These are phyloP conservation scores for Septoria petroselini DNA, from an alignment of 2,329 filamentous ascomycete genomes.

Conservation along the genomic window DNA sequence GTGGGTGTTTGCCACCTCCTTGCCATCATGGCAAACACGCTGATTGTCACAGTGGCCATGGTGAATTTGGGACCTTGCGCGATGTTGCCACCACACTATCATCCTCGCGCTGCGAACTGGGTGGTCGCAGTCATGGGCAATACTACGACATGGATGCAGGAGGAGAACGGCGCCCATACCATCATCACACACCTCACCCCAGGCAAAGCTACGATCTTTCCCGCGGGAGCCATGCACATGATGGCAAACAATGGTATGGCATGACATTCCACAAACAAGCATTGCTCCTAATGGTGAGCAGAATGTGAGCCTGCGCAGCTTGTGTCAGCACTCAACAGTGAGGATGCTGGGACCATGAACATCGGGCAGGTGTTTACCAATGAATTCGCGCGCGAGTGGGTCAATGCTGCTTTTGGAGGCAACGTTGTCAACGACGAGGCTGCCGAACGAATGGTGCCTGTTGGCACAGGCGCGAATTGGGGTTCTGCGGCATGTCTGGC, in stretches of 20 bases:
- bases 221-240: constrained; percentile 47
- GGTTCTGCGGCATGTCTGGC: constrained; percentile 43
- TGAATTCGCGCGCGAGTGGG: constrained; percentile 42
- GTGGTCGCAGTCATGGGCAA: constrained; percentile 50
- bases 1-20: constrained; percentile 33
- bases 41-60: constrained; percentile 33
- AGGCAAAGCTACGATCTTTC: constrained; percentile 52
- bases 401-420: constrained; percentile 45
- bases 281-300: constrained; percentile 25
- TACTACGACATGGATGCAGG: constrained; percentile 52
- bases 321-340: constrained; percentile 49
- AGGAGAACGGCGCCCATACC: constrained; percentile 50
- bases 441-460: constrained; percentile 36
- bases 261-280: not conserved
- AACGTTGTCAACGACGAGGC: constrained; percentile 36
- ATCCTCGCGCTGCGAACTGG: constrained; percentile 51
- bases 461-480: constrained; percentile 45
- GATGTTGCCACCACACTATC: constrained; percentile 52
- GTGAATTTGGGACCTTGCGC: constrained; percentile 51
- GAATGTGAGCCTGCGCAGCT: constrained; percentile 51
- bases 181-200: constrained; percentile 44
- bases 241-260: constrained; percentile 51
- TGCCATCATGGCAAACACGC: not conserved
- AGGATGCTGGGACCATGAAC: constrained; percentile 52
- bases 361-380: constrained; percentile 46